Evolutionary conservation across 768 basidiomycete species (phyloP).

Genomic region (Kondoa subrosea): DNA sequence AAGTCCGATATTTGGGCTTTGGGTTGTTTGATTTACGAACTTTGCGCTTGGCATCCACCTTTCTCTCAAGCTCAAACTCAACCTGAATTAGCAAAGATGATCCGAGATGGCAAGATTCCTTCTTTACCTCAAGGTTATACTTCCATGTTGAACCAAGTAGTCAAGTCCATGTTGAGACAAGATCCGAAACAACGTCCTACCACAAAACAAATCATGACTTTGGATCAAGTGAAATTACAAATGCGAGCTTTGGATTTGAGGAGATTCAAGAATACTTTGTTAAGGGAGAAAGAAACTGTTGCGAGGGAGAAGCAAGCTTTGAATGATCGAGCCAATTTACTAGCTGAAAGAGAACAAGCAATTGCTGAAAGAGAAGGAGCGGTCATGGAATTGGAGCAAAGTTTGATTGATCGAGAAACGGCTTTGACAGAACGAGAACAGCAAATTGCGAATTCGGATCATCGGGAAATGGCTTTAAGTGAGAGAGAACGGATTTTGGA

Average conservation of each 20-base stretch:
- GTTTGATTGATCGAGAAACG: background rate
- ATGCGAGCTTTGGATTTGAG: slow-evolving; percentile 20
- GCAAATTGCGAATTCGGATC: slow-evolving; percentile 19
- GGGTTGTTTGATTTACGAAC: slow-evolving; percentile 88
- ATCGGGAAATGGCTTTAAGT: slow-evolving; percentile 23
- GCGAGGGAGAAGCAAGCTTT: slow-evolving; percentile 15
- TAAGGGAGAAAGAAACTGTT: background rate
- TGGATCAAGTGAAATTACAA: slow-evolving; percentile 26
- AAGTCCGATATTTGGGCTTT: slow-evolving; percentile 98
- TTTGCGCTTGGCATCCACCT: slow-evolving; percentile 81
- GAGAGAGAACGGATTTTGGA: slow-evolving; percentile 18
- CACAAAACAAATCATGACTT: slow-evolving; percentile 22
- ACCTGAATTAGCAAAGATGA: slow-evolving; percentile 60
- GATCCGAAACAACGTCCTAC: slow-evolving; percentile 35
- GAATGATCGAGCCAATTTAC: background rate
- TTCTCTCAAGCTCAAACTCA: slow-evolving; percentile 89
- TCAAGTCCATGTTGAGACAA: slow-evolving; percentile 71
- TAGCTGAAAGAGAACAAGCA: background rate
- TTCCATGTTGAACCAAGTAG: slow-evolving; percentile 49
- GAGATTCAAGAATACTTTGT: background rate
- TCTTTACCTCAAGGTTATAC: slow-evolving; percentile 73
- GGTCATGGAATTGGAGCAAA: background rate
- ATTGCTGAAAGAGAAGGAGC: too few relatives aligned
- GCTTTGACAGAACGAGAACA: slow-evolving; percentile 23
- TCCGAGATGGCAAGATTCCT: slow-evolving; percentile 73